Base-by-base conservation (phyloP, 192 early-diverging fungal species). In the Coemansia javaensis region DNA sequence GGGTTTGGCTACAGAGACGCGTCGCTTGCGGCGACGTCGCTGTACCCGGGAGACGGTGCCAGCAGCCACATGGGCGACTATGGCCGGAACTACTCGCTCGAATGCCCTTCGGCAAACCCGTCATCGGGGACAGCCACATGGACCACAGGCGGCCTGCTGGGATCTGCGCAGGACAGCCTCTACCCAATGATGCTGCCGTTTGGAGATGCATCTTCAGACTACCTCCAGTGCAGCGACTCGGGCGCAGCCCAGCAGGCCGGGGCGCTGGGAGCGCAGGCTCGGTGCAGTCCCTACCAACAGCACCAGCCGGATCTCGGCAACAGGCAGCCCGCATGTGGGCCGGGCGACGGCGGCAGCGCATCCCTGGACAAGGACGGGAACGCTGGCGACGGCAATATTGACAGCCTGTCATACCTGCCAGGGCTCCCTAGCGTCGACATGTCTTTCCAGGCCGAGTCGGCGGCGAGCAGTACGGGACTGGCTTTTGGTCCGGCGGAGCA, bases 101-200 rank as follows among this genome's bases (percentile, higher is more conserved):
- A 53, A 3, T 63, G 54, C 33, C 66, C 66, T 21, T 15, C 39
- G 6, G 34, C 30, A 27, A 50, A 11, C 10, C 30, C 16, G 7
- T 12, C 31, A 1, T 30, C 50, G 7, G n/a, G n/a, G n/a, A 44
- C 56, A 36, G 17, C 9, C 28, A 30, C n/a, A 3, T 30, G 28
- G 28, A 9, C 7, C 28, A 0, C 40, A n/a, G 41, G 39, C 32
- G 47, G 52, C 7, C 32, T 59, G 5, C 10, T 63, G 21, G 41
- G 40, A 25, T 40, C 50, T 9, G 30, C 39, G 4, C 63, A 33
- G 23, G 61, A 56, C 22, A 48, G 34, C 18, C 32, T 72, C 13
- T 59, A 72, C 21, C 68, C 68, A 4, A 72, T 72, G 68, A 40
- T 43, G n/a, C 22, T 71, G 20, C 46, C 67, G 8, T 28, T 62